phyloP scores from a whole-genome alignment of 805 yeast genomes.

The Komagataella pastoris region DNA sequence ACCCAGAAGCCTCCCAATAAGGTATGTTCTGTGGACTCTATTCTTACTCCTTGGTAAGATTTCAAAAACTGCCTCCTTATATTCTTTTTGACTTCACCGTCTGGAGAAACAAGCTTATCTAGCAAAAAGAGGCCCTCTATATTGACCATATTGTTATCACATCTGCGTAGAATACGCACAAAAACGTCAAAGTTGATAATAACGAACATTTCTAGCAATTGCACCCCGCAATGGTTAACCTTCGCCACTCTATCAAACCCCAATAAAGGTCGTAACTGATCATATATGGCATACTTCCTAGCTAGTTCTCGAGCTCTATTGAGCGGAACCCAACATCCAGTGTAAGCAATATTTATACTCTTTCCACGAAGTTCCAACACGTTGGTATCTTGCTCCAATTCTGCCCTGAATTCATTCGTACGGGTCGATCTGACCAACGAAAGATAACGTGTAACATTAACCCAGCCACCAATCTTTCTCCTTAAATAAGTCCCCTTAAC shows the following conservation, averaged over 20 bases:
- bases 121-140: conserved; percentile 12
- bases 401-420: not conserved
- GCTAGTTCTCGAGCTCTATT: conserved; percentile 12
- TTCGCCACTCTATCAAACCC: conserved; percentile 12
- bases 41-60: conserved; percentile 3
- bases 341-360: not conserved
- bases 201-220: conserved; percentile 13
- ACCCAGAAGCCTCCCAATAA: conserved; percentile 18
- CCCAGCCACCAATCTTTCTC: conserved; percentile 11
- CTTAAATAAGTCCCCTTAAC: conserved; percentile 5
- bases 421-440: not conserved
- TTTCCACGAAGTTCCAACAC: conserved; percentile 1
- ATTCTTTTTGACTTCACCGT: conserved; percentile 2
- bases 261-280: conserved; percentile 9
- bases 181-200: conserved; percentile 5
- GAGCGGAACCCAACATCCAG: conserved; percentile 12
- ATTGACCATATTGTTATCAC: conserved; percentile 6
- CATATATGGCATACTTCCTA: conserved; percentile 5
- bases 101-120: conserved; percentile 6
- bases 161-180: conserved; percentile 13
- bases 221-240: conserved; percentile 10
- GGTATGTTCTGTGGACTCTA: conserved; percentile 9
- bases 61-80: conserved; percentile 7
- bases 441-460: conserved; percentile 7
- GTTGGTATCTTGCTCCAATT: not conserved